Percentiles rank a stretch among this genome's conserved stretches.
Evolutionary conservation across 805 yeast species (phyloP).

Genomic region (Candida gorgasii): DNA sequence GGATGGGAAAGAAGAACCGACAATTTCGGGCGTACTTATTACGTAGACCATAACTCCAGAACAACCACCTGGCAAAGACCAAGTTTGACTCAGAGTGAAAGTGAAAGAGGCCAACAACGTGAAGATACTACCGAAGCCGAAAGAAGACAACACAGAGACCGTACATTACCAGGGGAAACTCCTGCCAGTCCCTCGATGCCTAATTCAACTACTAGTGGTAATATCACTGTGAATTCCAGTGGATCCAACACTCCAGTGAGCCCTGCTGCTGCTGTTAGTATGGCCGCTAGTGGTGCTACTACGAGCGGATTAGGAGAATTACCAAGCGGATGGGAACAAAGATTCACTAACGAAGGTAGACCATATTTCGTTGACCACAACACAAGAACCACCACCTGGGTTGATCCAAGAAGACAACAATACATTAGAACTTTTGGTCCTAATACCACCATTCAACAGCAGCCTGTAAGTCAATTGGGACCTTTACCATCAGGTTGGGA

Average conservation of each 20-base stretch:
- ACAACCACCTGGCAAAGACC: constrained; percentile 99
- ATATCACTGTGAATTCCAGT: constrained; percentile 47
- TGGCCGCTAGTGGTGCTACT: constrained; percentile 82
- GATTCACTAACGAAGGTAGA: constrained; percentile 97
- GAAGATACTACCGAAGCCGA: constrained; percentile 79
- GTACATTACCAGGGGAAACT: constrained; percentile 77
- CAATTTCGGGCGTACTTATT: constrained; percentile 94
- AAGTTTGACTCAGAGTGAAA: constrained; percentile 74
- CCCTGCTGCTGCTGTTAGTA: constrained; percentile 65
- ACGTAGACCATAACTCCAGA: constrained; percentile 96
- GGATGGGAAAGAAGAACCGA: constrained; percentile 99
- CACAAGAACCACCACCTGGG: constrained; percentile 99
- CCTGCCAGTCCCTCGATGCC: constrained; percentile 36
- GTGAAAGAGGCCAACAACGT: constrained; percentile 63
- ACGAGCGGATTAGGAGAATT: constrained; percentile 95
- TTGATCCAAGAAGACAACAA: constrained; percentile 98
- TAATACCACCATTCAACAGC: constrained; percentile 92
- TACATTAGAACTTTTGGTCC: constrained; percentile 93
- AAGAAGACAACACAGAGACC: constrained; percentile 84
- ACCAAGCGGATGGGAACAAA: constrained; percentile 99
- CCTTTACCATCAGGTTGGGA: constrained; percentile 99
- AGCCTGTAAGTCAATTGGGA: constrained; percentile 95
- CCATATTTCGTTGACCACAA: constrained; percentile 98
- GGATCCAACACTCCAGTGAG: constrained; percentile 55
- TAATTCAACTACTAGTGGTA: constrained; percentile 37